These are phyloP conservation scores for Fragaria iinumae DNA, from an alignment of 306 rosid genomes.

Conservation along the genomic window DNA sequence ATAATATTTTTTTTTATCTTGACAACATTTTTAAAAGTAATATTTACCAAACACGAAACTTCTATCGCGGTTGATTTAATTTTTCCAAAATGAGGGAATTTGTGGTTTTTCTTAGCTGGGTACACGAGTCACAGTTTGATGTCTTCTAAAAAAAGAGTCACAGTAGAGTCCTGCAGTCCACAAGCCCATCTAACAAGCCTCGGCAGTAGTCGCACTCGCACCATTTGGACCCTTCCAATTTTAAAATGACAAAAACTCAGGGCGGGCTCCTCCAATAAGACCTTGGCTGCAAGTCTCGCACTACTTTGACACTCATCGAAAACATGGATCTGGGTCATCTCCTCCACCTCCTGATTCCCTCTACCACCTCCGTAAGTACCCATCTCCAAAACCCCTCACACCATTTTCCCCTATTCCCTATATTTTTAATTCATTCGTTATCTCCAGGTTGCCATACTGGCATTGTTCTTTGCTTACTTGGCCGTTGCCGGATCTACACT, in stretches of 20 bases:
- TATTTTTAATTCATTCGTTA: slow-evolving; percentile 4
- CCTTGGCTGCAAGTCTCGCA: background rate
- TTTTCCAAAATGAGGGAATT: too few species aligned
- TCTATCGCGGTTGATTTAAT: too few species aligned
- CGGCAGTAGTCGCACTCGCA: background rate
- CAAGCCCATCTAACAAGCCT: background rate
- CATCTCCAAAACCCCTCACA: background rate
- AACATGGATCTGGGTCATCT: slow-evolving; percentile 53
- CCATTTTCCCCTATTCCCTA: too few species aligned
- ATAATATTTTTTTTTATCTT: too few species aligned
- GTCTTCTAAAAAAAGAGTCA: too few species aligned
- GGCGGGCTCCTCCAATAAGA: background rate
- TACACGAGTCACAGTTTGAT: too few species aligned
- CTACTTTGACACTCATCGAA: background rate
- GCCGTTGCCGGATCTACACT: slow-evolving; percentile 67
- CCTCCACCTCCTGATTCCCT: slow-evolving; percentile 41
- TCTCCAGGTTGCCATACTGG: slow-evolving; percentile 55
- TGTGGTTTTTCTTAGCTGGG: too few species aligned
- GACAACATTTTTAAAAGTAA: too few species aligned
- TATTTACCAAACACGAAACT: too few species aligned
- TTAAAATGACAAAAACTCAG: background rate
- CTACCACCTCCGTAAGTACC: slow-evolving; percentile 49
- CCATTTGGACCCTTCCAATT: background rate
- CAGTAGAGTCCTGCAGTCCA: too few species aligned
- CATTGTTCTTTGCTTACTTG: slow-evolving; percentile 64